These are phyloP conservation scores for Neoboletus brunneissimus DNA, from an alignment of 768 basidiomycete genomes.

Conservation along the genomic window DNA sequence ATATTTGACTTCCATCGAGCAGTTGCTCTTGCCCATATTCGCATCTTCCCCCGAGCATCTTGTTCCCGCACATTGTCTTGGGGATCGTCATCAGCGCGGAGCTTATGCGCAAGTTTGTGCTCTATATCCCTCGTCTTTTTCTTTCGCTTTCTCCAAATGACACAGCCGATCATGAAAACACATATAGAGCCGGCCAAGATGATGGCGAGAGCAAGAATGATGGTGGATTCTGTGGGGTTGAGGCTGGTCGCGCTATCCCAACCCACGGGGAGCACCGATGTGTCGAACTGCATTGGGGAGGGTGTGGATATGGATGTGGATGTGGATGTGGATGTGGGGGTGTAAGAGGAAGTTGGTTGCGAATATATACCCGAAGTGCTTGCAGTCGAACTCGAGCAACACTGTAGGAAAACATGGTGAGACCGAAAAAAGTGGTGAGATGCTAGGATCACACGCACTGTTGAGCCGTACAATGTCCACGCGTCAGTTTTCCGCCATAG, in stretches of 20 bases:
- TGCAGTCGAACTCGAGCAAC: constrained; percentile 5
- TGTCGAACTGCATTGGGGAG: constrained; percentile 15
- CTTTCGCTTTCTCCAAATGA: constrained; percentile 53
- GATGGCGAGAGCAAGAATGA: constrained; percentile 58
- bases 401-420: constrained; percentile 14
- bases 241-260: constrained; percentile 38
- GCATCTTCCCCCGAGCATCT: constrained; percentile 50
- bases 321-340: constrained; percentile 11
- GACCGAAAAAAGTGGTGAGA: background rate
- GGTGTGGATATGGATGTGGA: constrained; percentile 10
- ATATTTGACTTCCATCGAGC: constrained; percentile 68
- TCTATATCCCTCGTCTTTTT: constrained; percentile 50
- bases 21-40: constrained; percentile 61
- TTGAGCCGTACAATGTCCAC: constrained; percentile 72
- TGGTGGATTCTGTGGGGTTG: constrained; percentile 38
- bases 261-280: constrained; percentile 47
- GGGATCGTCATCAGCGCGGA: constrained; percentile 21
- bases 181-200: constrained; percentile 61
- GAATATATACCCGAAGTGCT: constrained; percentile 3
- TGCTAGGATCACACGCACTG: constrained; percentile 39
- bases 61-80: constrained; percentile 39
- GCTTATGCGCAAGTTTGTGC: constrained; percentile 37
- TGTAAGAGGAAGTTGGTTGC: background rate
- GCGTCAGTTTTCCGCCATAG: constrained; percentile 52
- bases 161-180: constrained; percentile 56